phyloP scores from a whole-genome alignment of 2,329 filamentous ascomycete genomes.

The Ceratocystis cubensis region DNA sequence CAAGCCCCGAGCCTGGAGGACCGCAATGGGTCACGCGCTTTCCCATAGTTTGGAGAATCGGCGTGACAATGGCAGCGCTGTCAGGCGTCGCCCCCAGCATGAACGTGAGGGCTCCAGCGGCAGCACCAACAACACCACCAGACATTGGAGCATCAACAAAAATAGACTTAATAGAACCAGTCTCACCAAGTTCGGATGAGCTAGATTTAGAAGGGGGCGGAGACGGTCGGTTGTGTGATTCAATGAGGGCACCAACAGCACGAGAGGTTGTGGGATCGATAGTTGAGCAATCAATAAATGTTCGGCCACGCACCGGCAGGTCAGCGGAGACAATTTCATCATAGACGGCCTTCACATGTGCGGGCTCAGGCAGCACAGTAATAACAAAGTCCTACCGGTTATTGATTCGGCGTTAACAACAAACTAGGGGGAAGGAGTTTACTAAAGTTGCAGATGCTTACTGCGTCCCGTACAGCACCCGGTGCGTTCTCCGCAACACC shows the following conservation, averaged over 20 bases:
- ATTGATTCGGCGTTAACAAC: slow-evolving; percentile 16
- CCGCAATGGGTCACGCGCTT: slow-evolving; percentile 77
- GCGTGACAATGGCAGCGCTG: slow-evolving; percentile 41
- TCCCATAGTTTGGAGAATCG: slow-evolving; percentile 70
- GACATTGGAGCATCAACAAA: slow-evolving; percentile 97
- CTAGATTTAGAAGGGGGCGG: not conserved
- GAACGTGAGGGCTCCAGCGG: slow-evolving; percentile 80
- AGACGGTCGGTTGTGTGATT: slow-evolving; percentile 49
- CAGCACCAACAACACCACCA: slow-evolving; percentile 82
- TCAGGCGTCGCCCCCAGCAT: slow-evolving; percentile 68
- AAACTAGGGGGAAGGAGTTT: slow-evolving; percentile 21
- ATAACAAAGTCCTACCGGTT: slow-evolving; percentile 62
- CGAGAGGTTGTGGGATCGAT: slow-evolving; percentile 83
- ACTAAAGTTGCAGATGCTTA: slow-evolving; percentile 28
- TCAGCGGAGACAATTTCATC: slow-evolving; percentile 54
- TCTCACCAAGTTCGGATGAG: no score
- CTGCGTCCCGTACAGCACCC: slow-evolving; percentile 41
- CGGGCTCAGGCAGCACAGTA: slow-evolving; percentile 77
- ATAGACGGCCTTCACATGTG: slow-evolving; percentile 77
- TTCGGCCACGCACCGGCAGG: slow-evolving; percentile 44
- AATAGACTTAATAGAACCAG: slow-evolving; percentile 23
- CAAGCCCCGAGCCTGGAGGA: slow-evolving; percentile 68
- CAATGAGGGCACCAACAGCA: slow-evolving; percentile 58
- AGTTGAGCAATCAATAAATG: slow-evolving; percentile 94
- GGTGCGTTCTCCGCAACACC: slow-evolving; percentile 28